A percentile compares a stretch with the other conserved stretches of the same genome.
These are phyloP conservation scores for Triticum dicoccoides DNA, from an alignment of 176 grass and related monocot species.

Conservation along the genomic window DNA sequence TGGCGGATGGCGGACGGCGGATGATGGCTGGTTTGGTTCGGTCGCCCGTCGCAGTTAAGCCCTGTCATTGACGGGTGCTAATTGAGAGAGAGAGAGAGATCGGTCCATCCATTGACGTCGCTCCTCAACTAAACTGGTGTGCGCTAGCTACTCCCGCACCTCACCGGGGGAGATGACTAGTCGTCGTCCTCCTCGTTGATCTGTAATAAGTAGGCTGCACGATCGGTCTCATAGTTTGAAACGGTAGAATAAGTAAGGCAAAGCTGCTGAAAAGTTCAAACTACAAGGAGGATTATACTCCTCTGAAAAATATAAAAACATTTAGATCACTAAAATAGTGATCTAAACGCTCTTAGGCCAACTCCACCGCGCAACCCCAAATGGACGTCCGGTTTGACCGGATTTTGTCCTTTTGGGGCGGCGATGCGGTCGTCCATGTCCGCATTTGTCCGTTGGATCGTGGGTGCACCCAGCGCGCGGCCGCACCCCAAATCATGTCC, in stretches of 20 bases:
- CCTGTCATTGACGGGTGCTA: background rate
- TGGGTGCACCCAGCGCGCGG: too few species aligned
- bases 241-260: background rate
- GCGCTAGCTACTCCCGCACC: background rate
- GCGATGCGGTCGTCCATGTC: too few species aligned
- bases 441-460: too few species aligned
- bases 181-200: background rate
- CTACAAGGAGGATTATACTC: background rate
- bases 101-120: background rate
- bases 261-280: background rate
- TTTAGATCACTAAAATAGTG: too few species aligned
- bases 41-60: slow-evolving; percentile 30
- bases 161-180: background rate
- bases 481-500: too few species aligned
- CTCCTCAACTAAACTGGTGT: slow-evolving; percentile 14
- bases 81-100: background rate
- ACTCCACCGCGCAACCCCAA: too few species aligned
- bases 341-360: too few species aligned
- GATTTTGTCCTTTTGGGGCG: too few species aligned
- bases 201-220: background rate
- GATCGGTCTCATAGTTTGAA: background rate
- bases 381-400: too few species aligned
- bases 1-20: background rate
- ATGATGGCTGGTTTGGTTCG: background rate
- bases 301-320: too few species aligned